Percentiles rank a stretch among this genome's conserved stretches.
Evolutionary conservation across 2,329 filamentous ascomycete genomes (phyloP).

Genomic region (Taxawa tesnikishii): DNA sequence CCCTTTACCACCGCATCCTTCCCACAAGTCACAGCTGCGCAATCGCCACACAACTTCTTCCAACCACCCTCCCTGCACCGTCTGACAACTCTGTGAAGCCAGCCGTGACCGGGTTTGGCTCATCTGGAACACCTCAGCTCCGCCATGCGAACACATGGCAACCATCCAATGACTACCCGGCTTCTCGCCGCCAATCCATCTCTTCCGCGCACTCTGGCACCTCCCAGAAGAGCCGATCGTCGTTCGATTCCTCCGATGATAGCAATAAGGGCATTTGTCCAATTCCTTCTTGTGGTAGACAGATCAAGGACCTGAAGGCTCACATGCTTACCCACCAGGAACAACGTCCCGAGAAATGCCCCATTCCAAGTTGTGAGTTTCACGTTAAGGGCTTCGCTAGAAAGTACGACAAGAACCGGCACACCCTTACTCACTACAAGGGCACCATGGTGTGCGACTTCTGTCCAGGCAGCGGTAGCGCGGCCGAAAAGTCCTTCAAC

Average conservation of each 20-base stretch:
- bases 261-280: conserved; percentile 62
- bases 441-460: conserved; percentile 96
- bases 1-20: conserved; percentile 29
- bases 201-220: conserved; percentile 57
- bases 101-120: no score
- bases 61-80: conserved; percentile 52
- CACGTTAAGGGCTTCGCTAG: conserved; percentile 84
- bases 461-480: conserved; percentile 77
- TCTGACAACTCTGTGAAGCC: conserved; percentile 39
- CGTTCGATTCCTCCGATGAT: conserved; percentile 18
- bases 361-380: conserved; percentile 84
- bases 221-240: conserved; percentile 43
- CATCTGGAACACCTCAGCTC: no score
- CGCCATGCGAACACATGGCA: conserved; percentile 31
- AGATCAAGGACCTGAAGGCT: conserved; percentile 84
- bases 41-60: conserved; percentile 27
- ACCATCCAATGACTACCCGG: conserved; percentile 11
- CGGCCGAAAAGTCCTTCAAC: conserved; percentile 91
- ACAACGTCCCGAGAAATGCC: conserved; percentile 87
- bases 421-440: conserved; percentile 92
- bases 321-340: conserved; percentile 91
- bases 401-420: conserved; percentile 94
- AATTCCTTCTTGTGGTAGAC: conserved; percentile 69
- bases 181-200: conserved; percentile 52
- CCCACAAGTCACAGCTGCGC: conserved; percentile 25